Conservation (phyloP, 2,329 filamentous ascomycete species). For the Verticillium albo-atrum region DNA sequence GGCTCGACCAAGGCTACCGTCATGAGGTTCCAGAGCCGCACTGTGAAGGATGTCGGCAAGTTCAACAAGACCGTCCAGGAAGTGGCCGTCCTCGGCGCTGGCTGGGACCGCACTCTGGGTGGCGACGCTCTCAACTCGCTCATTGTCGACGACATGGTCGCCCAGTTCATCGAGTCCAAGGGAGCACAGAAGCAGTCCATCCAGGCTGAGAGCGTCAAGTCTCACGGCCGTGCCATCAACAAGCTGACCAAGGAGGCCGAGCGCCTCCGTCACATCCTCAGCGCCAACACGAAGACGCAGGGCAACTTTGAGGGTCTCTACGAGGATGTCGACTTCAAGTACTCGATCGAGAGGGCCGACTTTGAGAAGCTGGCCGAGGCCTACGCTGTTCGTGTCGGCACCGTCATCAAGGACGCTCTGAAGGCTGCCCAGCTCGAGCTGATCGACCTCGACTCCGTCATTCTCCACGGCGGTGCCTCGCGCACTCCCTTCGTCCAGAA, state of each 20-base stretch:
- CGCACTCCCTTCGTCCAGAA: slow-evolving; percentile 94
- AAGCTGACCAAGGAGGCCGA: slow-evolving; percentile 94
- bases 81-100: slow-evolving; percentile 79
- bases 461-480: slow-evolving; percentile 86
- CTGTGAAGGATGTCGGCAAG: slow-evolving; percentile 85
- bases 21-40: slow-evolving; percentile 81
- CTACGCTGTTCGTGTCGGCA: slow-evolving; percentile 63
- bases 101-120: slow-evolving; percentile 86
- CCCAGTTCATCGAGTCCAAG: slow-evolving; percentile 68
- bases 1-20: slow-evolving; percentile 89
- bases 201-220: slow-evolving; percentile 58
- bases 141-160: slow-evolving; percentile 84
- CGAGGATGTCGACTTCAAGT: slow-evolving; percentile 89
- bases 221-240: slow-evolving; percentile 78
- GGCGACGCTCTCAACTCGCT: slow-evolving; percentile 85
- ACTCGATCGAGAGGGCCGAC: slow-evolving; percentile 73
- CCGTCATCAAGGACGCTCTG: slow-evolving; percentile 70
- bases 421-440: slow-evolving; percentile 68
- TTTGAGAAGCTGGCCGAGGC: slow-evolving; percentile 75
- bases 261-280: slow-evolving; percentile 80
- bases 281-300: slow-evolving; percentile 80
- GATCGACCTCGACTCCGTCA: slow-evolving; percentile 78
- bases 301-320: slow-evolving; percentile 84
- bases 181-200: slow-evolving; percentile 62
- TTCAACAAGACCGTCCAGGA: slow-evolving; percentile 97